Evolutionary conservation across 1,139 yeast genomes (phyloP), one percentile per base, ranked within the genome.

Genomic region (Starmera stellimalicola): DNA sequence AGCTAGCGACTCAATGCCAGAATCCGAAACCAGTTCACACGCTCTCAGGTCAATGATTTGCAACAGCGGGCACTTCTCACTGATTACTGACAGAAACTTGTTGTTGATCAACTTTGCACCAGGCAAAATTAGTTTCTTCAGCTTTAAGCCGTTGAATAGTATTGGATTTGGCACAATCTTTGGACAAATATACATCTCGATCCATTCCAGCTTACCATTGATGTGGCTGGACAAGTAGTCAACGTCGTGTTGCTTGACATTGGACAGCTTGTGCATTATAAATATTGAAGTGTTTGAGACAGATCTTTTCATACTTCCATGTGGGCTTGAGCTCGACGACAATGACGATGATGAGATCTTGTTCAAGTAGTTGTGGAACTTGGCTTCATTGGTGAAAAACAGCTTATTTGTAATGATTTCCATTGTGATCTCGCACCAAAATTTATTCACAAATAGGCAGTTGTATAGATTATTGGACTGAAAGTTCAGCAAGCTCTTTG

Each of bases 161-260:
- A 45, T 32, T 5, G 58, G 45, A 0, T 72, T 66, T 22, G 95
- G 95, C 4, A 68, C 49, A 24, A 83, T 54, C 35, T 66, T 65
- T 4, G 95, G 93, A 52, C 95, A 87, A 54, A 88, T 80, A 57
- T 81, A 85, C 44, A 87, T 65, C 54, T 87, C 95, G 27, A 88
- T 62, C 77, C 81, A 72, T 40, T 65, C 62, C 32, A 87, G 54
- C 26, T 66, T 60, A 6, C 67, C 62, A 27, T 73, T 72, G 27
- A 77, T 51, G 2, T 47, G 27, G 3, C 47, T 40, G 4, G 65
- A 55, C 10, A 71, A 45, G 10, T 43, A 31, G 25, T 70, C 67
- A 14, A 74, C 41, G 18, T 72, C 68, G 9, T 43, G 43, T 51
- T 77, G 73, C 17, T 50, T 51, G 2, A 67, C 61, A 29, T 55